phyloP scores from a whole-genome alignment of 768 basidiomycete species.

The Tylopilus rubrobrunneus region DNA sequence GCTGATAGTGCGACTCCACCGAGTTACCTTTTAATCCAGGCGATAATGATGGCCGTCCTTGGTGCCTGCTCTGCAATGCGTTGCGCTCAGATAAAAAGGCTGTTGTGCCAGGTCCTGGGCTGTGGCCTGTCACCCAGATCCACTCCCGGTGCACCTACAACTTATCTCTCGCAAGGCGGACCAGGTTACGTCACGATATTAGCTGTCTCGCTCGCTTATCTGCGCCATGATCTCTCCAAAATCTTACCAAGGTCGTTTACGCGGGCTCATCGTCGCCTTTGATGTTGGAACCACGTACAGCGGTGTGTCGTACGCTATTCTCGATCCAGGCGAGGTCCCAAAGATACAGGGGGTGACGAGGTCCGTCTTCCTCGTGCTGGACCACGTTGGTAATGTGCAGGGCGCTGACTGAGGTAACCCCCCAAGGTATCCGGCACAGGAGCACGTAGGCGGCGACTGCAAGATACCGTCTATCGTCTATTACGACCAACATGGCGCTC shows the following conservation, averaged over 20 bases:
- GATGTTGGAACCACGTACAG: slow-evolving; percentile 33
- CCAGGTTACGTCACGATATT: slow-evolving; percentile 10
- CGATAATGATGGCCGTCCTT: slow-evolving; percentile 10
- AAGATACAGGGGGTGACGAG: slow-evolving; percentile 34
- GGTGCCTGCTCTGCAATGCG: neutral
- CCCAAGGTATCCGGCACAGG: slow-evolving; percentile 38
- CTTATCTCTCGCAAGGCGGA: neutral
- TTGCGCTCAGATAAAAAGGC: slow-evolving; percentile 19
- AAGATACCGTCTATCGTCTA: slow-evolving; percentile 50
- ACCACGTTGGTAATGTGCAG: neutral
- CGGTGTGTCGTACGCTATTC: slow-evolving; percentile 39
- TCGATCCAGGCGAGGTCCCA: slow-evolving; percentile 38
- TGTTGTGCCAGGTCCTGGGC: neutral
- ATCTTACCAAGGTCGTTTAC: slow-evolving; percentile 36
- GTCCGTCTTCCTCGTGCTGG: slow-evolving; percentile 19
- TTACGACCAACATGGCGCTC: slow-evolving; percentile 38
- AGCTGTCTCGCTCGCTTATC: neutral
- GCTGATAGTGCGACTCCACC: slow-evolving; percentile 7
- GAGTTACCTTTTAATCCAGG: neutral
- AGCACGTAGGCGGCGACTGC: slow-evolving; percentile 40
- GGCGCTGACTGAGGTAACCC: slow-evolving; percentile 3
- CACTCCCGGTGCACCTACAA: neutral
- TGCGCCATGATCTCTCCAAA: slow-evolving; percentile 31
- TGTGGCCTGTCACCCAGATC: neutral
- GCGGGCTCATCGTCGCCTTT: slow-evolving; percentile 36